These are phyloP conservation scores for Sphaerulina musiva DNA, from an alignment of 2,329 filamentous ascomycete genomes.

Conservation along the genomic window DNA sequence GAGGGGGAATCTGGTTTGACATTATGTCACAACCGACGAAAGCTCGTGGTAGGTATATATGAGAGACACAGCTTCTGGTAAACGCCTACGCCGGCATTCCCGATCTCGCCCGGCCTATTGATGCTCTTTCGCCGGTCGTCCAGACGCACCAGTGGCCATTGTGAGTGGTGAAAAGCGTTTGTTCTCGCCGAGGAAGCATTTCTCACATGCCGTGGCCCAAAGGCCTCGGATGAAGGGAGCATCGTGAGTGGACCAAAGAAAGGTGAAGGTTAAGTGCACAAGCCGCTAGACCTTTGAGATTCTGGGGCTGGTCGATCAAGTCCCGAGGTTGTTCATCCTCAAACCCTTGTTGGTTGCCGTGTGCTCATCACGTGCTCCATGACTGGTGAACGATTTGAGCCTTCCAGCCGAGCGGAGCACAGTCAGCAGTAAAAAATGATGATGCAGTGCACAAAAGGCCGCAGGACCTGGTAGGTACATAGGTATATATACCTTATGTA, in stretches of 20 bases:
- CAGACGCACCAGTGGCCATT: slow-evolving; percentile 7
- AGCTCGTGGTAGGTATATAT: slow-evolving; percentile 6
- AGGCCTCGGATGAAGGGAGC: slow-evolving; percentile 25
- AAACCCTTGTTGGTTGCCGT: slow-evolving; percentile 2
- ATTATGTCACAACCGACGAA: slow-evolving; percentile 18
- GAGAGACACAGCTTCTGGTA: slow-evolving; percentile 6
- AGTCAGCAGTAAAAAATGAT: too few species aligned
- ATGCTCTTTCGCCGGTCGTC: slow-evolving; percentile 8
- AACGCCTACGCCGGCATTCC: slow-evolving; percentile 4
- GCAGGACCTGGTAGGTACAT: too few species aligned
- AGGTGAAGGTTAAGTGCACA: slow-evolving; percentile 13
- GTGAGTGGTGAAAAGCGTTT: slow-evolving; percentile 1
- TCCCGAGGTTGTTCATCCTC: slow-evolving; percentile 10
- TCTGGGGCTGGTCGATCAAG: slow-evolving; percentile 10
- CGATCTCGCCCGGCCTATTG: slow-evolving; percentile 18
- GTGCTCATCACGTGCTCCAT: neutral
- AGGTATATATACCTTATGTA: too few species aligned
- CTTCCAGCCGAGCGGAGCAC: too few species aligned
- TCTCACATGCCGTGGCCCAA: slow-evolving; percentile 1
- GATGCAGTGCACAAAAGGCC: too few species aligned
- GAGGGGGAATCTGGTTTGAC: slow-evolving; percentile 17
- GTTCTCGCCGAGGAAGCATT: slow-evolving; percentile 8
- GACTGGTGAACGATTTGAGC: neutral
- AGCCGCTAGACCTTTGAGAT: slow-evolving; percentile 4
- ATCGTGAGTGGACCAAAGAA: slow-evolving; percentile 14